Evolutionary conservation across 768 basidiomycete species (phyloP).

Genomic region (Sistotremastrum niveocremeum): DNA sequence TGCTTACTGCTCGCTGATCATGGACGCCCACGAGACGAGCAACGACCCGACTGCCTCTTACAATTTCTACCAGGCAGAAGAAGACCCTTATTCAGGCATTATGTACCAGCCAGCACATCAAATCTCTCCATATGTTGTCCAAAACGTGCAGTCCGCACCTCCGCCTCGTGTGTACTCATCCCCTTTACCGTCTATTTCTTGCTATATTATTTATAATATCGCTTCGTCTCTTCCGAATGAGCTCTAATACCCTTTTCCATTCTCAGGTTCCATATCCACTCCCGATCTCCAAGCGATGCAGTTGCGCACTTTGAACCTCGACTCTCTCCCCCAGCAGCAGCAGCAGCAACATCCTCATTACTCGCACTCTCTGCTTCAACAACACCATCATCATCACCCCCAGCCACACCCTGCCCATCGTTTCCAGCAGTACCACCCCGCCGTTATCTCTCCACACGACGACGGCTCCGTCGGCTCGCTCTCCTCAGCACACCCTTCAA

Average conservation of each 20-base stretch:
- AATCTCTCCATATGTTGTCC: slow-evolving; percentile 39
- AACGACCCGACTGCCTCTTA: slow-evolving; percentile 17
- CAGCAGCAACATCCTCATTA: slow-evolving; percentile 30
- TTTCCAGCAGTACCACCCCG: slow-evolving; percentile 34
- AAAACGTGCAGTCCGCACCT: slow-evolving; percentile 37
- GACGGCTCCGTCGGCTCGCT: slow-evolving; percentile 62
- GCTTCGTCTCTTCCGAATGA: slow-evolving; percentile 56
- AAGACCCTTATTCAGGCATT: slow-evolving; percentile 18
- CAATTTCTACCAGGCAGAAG: slow-evolving; percentile 22
- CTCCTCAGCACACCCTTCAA: slow-evolving; percentile 66
- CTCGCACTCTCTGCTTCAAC: slow-evolving; percentile 42
- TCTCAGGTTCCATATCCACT: slow-evolving; percentile 47
- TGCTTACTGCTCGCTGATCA: neutral
- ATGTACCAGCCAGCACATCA: slow-evolving; percentile 29
- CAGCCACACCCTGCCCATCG: slow-evolving; percentile 1
- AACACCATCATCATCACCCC: slow-evolving; percentile 37
- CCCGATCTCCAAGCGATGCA: slow-evolving; percentile 53
- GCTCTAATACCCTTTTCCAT: slow-evolving; percentile 31
- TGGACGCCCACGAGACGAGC: slow-evolving; percentile 18
- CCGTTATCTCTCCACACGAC: slow-evolving; percentile 40
- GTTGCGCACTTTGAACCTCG: slow-evolving; percentile 51
- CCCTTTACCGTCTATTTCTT: slow-evolving; percentile 18
- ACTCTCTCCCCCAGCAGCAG: slow-evolving; percentile 28
- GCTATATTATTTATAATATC: slow-evolving; percentile 15
- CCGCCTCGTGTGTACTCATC: slow-evolving; percentile 56